Base-by-base conservation (phyloP, 441 rosid species). In the Arabidopsis lyrata region DNA sequence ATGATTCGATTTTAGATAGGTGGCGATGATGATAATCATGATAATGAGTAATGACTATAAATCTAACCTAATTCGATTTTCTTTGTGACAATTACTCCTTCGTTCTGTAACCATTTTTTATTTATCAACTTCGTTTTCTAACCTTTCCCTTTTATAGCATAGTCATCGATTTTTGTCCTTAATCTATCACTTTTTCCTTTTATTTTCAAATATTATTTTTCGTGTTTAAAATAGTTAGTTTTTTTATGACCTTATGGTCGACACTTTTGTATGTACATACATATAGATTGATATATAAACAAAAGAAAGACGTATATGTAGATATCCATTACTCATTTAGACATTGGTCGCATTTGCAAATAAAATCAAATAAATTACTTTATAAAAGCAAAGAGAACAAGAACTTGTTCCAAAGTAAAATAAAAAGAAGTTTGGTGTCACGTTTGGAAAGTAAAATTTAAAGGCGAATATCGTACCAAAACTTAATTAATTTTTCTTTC, bases 371-470 rank as follows among this genome's bases (percentile, higher is more conserved):
- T 12, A 16, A 10, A 38, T 47, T 53, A 47, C 66, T 76, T 76
- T 63, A 35, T 22, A 22, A 63, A 54, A 76, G 70, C 41, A 76
- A 54, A 64, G 62, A 47, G 67, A 64, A 70, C 39, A 49, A 48
- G 60, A 64, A 54, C 53, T 69, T 70, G 71, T 76, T 76, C 79
- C 66, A 70, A 68, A 70, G 66, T 63, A 29, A 45, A 27, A n/a
- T 62, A n/a, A 2, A 9, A 47, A 47, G 15, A 47, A 47, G 44
- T 47, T 57, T 68, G 44, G 56, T 63, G 53, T 55, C 60, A 47
- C 52, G 59, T 35, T 75, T 45, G 49, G 54, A 24, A 76, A 48
- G 15, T 72, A 18, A 61, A 60, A 29, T n/a, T 42, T 18, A 27
- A 44, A 61, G 70, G 15, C 50, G 70, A 76, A 68, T 69, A 76